Base-by-base conservation (phyloP, 345 rosid genomes). In the Lumnitzera racemosa region DNA sequence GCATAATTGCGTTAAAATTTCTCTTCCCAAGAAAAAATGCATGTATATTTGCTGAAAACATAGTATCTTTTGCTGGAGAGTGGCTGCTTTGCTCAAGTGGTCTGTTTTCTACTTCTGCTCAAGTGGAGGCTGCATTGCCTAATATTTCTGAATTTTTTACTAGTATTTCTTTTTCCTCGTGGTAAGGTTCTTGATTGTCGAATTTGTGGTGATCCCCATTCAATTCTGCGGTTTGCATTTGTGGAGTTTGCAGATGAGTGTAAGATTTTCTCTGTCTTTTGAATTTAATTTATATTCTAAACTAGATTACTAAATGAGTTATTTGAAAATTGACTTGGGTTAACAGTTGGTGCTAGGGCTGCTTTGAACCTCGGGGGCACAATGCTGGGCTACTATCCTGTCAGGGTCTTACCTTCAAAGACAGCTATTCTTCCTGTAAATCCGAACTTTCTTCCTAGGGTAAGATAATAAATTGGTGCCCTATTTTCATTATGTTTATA, bases 371-470 rank as follows among this genome's bases (percentile, higher is more conserved):
- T 90, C 15, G 83, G 83, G 36, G 96, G 97, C 73, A 90, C 92
- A 12, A 78, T 84, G 85, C 81, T 90, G 3, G 97, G 97, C 50
- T 90, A 72, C 76, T 88, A 88, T 74, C 97, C 96, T 0, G 78
- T 90, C 70, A 81, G 88, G 75, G 89, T 90, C 72, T 75, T 90
- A 73, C 97, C 96, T 58, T 90, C 97, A 24, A 90, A 90, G 76
- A 90, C 97, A 53, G 94, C 97, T 46, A 90, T 90, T 55, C 94
- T 86, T 67, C 97, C 96, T n/a, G 97, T 90, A 73, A 90, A 90
- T 76, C 97, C 97, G 17, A 86, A 80, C 49, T 90, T 79, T 80
- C 90, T 90, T 65, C 96, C 96, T 29, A 81, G 91, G 91, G 97
- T 88, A 80, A 70, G 79, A 51, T 55, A 15, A 20, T 62, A 47